Conservation (phyloP, 305 asterid genomes). For the Plantago coronopus region DNA sequence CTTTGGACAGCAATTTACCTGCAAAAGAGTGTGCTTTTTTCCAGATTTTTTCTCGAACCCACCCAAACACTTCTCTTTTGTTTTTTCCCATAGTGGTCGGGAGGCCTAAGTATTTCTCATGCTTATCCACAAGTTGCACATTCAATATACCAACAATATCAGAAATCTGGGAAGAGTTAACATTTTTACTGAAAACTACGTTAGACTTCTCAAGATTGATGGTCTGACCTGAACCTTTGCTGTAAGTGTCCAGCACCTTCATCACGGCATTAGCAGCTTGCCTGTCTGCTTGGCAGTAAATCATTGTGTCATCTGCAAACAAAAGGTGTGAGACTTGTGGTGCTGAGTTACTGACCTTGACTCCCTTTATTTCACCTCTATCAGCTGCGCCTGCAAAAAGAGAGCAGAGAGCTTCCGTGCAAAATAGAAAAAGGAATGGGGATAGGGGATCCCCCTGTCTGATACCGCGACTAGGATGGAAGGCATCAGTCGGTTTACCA, state of each 20-base stretch:
- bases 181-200: neutral
- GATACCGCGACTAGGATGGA: neutral
- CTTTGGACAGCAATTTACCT: conserved; percentile 19
- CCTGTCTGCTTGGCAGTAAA: neutral
- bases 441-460: neutral
- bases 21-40: neutral
- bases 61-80: conserved; percentile 40
- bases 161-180: too few relatives aligned
- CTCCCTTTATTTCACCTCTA: neutral
- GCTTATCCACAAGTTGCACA: neutral
- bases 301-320: neutral
- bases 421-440: neutral
- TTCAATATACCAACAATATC: neutral
- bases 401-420: neutral
- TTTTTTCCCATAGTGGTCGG: conserved; percentile 18
- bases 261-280: neutral
- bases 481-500: neutral
- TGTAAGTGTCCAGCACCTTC: neutral
- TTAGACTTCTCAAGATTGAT: neutral
- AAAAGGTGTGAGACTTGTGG: neutral
- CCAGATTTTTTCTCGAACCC: conserved; percentile 13
- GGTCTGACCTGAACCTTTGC: neutral
- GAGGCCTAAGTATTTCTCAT: neutral
- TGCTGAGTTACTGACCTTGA: neutral
- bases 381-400: neutral